These are phyloP conservation scores for Pythium rhizo-oryzae DNA, from an alignment of 352 stramenopile species.

Conservation along the genomic window DNA sequence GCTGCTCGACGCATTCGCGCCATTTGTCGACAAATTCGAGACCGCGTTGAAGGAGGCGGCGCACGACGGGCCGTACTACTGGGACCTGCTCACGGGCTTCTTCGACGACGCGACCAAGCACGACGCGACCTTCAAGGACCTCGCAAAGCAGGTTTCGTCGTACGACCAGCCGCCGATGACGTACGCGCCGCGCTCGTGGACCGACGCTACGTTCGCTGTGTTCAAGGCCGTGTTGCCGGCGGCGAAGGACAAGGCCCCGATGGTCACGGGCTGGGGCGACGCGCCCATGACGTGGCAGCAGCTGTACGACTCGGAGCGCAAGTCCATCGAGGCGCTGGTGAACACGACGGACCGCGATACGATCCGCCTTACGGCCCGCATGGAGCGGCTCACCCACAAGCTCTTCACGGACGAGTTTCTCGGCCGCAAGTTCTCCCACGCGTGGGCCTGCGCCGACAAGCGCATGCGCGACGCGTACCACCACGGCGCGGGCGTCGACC, in stretches of 20 bases:
- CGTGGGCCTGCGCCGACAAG: constrained; percentile 6
- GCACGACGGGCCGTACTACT: constrained; percentile 1
- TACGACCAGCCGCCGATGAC: constrained; percentile 8
- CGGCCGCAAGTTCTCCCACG: not conserved
- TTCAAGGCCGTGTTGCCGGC: not conserved
- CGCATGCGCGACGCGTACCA: constrained; percentile 2
- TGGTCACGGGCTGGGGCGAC: constrained; percentile 1
- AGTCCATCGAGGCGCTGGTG: not conserved
- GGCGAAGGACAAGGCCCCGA: not conserved
- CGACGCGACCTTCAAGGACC: constrained; percentile 4
- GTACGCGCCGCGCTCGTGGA: constrained; percentile 1
- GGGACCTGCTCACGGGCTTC: constrained; percentile 1
- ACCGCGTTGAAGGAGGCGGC: not conserved
- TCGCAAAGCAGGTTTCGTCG: constrained; percentile 3
- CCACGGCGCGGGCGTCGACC: not conserved
- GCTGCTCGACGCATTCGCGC: constrained; percentile 1
- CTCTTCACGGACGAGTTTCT: not conserved
- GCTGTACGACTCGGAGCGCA: not conserved
- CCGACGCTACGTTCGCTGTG: constrained; percentile 4
- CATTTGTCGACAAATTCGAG: not conserved
- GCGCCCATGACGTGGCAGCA: constrained; percentile 1
- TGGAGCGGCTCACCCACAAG: not conserved
- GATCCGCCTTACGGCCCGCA: not conserved
- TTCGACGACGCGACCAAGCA: not conserved
- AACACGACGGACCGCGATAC: not conserved